Conservation (phyloP, 2,329 filamentous ascomycete species). For the Bipolaris gigantea region DNA sequence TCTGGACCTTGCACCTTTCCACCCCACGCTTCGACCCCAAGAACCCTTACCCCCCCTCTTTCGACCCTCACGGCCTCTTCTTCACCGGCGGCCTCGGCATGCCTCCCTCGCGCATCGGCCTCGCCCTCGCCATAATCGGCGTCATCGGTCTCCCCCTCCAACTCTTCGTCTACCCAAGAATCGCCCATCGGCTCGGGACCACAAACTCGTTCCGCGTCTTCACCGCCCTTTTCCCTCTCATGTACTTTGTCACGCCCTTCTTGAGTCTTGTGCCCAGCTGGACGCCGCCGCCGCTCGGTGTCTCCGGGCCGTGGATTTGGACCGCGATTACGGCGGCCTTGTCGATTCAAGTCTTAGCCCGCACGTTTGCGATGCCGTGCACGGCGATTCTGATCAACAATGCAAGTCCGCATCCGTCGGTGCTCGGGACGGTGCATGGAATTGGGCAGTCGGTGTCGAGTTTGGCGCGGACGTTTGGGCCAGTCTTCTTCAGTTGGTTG, state of each 20-base stretch:
- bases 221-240: conserved; percentile 50
- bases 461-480: conserved; percentile 62
- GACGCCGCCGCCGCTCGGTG: conserved; percentile 44
- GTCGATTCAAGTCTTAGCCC: conserved; percentile 50
- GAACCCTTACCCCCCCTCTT: conserved; percentile 37
- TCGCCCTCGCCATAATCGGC: conserved; percentile 53
- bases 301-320: conserved; percentile 49
- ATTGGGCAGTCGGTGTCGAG: conserved; percentile 63
- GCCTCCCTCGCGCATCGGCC: conserved; percentile 52
- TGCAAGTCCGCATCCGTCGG: conserved; percentile 57
- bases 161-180: conserved; percentile 50
- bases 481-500: conserved; percentile 61
- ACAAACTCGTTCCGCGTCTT: conserved; percentile 47
- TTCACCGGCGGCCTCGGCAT: conserved; percentile 55
- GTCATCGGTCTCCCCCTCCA: conserved; percentile 52
- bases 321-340: conserved; percentile 47
- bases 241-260: conserved; percentile 50
- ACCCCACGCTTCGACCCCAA: conserved; percentile 48
- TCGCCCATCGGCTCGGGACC: conserved; percentile 49
- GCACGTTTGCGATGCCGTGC: conserved; percentile 59
- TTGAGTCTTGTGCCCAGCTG: conserved; percentile 48
- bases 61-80: conserved; percentile 46
- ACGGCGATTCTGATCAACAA: conserved; percentile 56
- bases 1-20: conserved; percentile 56
- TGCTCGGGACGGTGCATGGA: conserved; percentile 61